Percentiles rank a stretch among this genome's conserved stretches.
phyloP scores from a whole-genome alignment of 306 rosid species.

The barrel medic (Medicago truncatula) region DNA sequence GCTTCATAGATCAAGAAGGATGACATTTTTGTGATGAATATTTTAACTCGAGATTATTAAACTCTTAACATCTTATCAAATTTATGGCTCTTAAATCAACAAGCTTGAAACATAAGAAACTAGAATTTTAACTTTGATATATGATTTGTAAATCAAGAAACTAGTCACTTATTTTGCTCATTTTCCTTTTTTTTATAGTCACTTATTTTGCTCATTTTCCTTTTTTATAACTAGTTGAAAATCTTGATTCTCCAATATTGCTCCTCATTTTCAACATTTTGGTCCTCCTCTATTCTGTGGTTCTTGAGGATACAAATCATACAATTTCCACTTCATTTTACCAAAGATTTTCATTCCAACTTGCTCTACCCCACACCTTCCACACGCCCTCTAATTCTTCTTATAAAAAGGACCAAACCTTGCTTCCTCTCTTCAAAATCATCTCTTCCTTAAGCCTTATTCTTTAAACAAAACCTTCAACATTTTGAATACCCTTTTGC shows the following conservation, averaged over 20 bases:
- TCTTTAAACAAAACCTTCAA: conserved; percentile 24
- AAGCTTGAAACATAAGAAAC: conserved; percentile 12
- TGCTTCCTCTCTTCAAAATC: conserved; percentile 47
- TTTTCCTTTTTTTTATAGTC: conserved; percentile 11
- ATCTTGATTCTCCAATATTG: conserved; percentile 57
- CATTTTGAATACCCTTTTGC: background rate
- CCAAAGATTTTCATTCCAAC: conserved; percentile 59
- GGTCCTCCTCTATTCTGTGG: conserved; percentile 62
- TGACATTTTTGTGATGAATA: too few species aligned
- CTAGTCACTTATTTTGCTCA: conserved; percentile 31
- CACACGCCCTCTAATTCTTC: conserved; percentile 37
- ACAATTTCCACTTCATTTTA: conserved; percentile 52
- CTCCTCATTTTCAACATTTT: conserved; percentile 49
- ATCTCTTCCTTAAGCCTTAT: conserved; percentile 42
- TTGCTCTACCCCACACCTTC: conserved; percentile 52
- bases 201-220: conserved; percentile 10
- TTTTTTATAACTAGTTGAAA: conserved; percentile 35
- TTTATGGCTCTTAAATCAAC: background rate
- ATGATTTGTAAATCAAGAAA: conserved; percentile 9
- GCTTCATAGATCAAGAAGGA: too few species aligned
- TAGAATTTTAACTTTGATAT: background rate
- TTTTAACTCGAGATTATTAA: too few species aligned
- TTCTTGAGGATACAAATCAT: conserved; percentile 64
- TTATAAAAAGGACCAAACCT: conserved; percentile 60
- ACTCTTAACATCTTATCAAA: too few species aligned